A percentile compares a stretch with the other conserved stretches of the same genome.
Conservation (phyloP, 306 rosid species). For the Sechiopsis laciniata region DNA sequence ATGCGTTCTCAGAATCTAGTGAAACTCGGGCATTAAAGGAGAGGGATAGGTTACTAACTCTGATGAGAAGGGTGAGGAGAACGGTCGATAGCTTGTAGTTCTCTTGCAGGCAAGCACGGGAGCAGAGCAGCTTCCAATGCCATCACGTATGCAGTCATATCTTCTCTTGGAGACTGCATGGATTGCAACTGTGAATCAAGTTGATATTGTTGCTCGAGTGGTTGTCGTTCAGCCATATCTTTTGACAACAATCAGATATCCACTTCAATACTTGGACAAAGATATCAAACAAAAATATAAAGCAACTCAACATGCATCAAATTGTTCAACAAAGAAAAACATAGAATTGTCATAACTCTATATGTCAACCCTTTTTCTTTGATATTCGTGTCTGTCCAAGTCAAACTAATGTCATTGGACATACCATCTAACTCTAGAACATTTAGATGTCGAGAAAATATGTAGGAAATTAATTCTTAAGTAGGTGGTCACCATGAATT, state of each 20-base stretch:
- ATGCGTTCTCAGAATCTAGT: neutral
- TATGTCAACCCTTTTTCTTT: too few species aligned
- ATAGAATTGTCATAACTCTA: too few species aligned
- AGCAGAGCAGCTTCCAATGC: slow-evolving; percentile 92
- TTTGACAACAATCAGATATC: slow-evolving; percentile 8
- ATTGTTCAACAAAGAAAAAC: too few species aligned
- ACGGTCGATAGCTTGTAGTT: slow-evolving; percentile 96
- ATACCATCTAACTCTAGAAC: too few species aligned
- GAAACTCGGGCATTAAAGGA: neutral
- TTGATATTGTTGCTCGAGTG: slow-evolving; percentile 43
- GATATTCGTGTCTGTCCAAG: too few species aligned
- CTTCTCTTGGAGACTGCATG: slow-evolving; percentile 53
- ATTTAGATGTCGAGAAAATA: too few species aligned
- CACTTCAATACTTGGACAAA: neutral
- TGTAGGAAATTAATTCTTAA: too few species aligned
- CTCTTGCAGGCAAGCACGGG: slow-evolving; percentile 94
- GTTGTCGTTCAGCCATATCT: slow-evolving; percentile 67
- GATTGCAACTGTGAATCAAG: slow-evolving; percentile 50
- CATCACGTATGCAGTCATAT: slow-evolving; percentile 64
- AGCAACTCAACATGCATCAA: too few species aligned
- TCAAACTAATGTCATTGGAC: too few species aligned
- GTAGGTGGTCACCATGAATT: too few species aligned
- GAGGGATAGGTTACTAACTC: slow-evolving; percentile 44
- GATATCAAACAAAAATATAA: neutral
- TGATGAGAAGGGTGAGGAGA: slow-evolving; percentile 93